Evolutionary conservation across 2,329 filamentous ascomycete genomes (phyloP).

Genomic region (Emericellopsis cladophorae): DNA sequence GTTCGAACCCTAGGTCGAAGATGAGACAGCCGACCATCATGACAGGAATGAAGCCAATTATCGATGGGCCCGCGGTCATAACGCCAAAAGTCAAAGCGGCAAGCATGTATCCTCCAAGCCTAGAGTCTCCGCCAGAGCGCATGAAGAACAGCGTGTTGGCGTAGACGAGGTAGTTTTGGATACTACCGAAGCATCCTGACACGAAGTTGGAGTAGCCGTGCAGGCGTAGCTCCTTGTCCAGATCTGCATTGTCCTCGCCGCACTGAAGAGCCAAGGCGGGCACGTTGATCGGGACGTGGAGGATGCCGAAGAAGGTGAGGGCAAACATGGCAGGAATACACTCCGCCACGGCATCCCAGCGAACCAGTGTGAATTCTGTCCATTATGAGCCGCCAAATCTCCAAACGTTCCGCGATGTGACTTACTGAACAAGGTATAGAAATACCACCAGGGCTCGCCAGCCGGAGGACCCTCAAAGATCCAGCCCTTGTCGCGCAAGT

Average conservation of each 20-base stretch:
- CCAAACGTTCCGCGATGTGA: conserved; percentile 6
- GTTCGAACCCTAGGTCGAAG: conserved; percentile 86
- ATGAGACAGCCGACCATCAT: conserved; percentile 96
- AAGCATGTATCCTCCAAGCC: conserved; percentile 75
- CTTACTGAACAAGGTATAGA: conserved; percentile 89
- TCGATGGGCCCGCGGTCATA: conserved; percentile 71
- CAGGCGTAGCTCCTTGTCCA: conserved; percentile 82
- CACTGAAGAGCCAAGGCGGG: conserved; percentile 83
- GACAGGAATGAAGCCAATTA: conserved; percentile 90
- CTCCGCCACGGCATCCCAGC: conserved; percentile 72
- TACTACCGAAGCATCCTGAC: conserved; percentile 77
- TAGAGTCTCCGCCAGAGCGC: conserved; percentile 75
- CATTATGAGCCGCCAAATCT: background rate
- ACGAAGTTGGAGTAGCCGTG: conserved; percentile 89
- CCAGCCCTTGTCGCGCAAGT: conserved; percentile 67
- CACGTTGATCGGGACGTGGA: conserved; percentile 97
- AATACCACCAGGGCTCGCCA: conserved; percentile 91
- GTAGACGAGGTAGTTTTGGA: conserved; percentile 95
- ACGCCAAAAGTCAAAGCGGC: conserved; percentile 69
- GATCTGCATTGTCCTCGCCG: conserved; percentile 81
- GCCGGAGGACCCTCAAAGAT: conserved; percentile 79
- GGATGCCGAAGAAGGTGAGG: conserved; percentile 89
- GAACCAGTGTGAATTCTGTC: conserved; percentile 65
- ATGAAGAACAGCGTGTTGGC: conserved; percentile 98
- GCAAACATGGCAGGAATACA: conserved; percentile 92